A percentile compares a stretch with the other conserved stretches of the same genome.
Conservation (phyloP, 139 green algal species). For the Microglena sp. region DNA sequence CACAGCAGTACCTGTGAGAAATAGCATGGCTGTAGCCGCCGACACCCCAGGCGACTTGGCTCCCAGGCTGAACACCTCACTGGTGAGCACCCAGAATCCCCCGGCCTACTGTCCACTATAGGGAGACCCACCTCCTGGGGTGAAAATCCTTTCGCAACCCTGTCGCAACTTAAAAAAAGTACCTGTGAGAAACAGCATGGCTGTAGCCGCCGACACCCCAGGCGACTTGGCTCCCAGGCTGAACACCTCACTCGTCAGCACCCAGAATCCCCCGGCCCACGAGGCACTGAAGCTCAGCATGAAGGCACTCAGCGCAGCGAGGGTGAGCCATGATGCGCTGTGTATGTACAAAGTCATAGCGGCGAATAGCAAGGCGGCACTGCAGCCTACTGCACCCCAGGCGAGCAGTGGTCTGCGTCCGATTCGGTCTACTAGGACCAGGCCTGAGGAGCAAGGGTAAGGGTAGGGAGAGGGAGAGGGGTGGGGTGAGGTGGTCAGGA, state of each 20-base stretch:
- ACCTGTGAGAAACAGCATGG: no score
- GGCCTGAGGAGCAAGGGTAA: background rate
- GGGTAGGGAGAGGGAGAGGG: no score
- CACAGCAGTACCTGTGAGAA: no score
- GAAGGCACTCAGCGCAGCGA: constrained; percentile 62
- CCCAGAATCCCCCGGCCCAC: constrained; percentile 58
- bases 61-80: constrained; percentile 21
- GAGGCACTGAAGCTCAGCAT: constrained; percentile 42
- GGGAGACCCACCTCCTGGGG: no score
- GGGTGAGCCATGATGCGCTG: background rate
- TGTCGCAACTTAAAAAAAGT: constrained; percentile 37
- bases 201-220: no score
- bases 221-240: constrained; percentile 46
- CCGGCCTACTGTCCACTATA: no score
- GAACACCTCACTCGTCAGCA: constrained; percentile 71
- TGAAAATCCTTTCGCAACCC: no score
- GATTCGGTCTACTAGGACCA: constrained; percentile 11
- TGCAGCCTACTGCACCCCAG: background rate
- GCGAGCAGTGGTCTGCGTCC: background rate
- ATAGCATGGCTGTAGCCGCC: no score
- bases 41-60: background rate
- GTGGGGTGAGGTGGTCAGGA: no score
- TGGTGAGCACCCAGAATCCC: constrained; percentile 56
- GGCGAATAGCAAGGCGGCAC: constrained; percentile 8
- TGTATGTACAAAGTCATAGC: constrained; percentile 21